phyloP scores from a whole-genome alignment of 2,329 filamentous ascomycete species.

The Keithomyces neogunnii region DNA sequence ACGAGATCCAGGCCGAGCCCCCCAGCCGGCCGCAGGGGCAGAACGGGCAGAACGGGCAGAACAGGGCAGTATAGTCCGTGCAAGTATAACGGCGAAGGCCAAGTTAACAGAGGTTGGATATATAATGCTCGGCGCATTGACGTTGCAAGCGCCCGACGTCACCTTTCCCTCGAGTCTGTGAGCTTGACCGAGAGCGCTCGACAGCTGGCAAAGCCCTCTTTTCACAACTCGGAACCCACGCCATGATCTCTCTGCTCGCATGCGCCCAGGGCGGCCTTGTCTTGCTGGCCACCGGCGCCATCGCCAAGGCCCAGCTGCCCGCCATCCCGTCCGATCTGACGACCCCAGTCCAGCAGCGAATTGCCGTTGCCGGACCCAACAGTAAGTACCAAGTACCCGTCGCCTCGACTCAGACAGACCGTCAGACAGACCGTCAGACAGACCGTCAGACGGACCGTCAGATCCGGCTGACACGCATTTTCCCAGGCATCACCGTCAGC shows the following conservation, averaged over 20 bases:
- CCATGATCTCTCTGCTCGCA: not conserved
- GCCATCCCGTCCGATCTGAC: slow-evolving; percentile 38
- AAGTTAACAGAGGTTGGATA: too few species aligned
- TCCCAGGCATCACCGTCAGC: slow-evolving; percentile 39
- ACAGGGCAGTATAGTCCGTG: too few species aligned
- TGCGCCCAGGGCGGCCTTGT: not conserved
- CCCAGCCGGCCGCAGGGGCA: not conserved
- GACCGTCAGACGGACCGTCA: too few species aligned
- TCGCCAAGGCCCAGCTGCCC: slow-evolving; percentile 28
- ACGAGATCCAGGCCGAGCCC: not conserved
- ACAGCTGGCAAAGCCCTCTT: too few species aligned
- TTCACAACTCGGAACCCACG: not conserved
- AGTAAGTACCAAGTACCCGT: slow-evolving; percentile 23
- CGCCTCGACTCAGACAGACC: too few species aligned
- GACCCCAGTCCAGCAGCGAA: slow-evolving; percentile 45
- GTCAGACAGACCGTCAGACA: too few species aligned
- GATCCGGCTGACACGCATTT: not conserved
- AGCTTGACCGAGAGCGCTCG: too few species aligned
- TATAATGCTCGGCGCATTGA: too few species aligned
- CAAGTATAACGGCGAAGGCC: too few species aligned
- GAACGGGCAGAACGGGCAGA: too few species aligned
- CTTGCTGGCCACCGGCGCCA: slow-evolving; percentile 2
- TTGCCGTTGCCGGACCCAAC: slow-evolving; percentile 40
- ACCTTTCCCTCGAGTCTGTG: too few species aligned
- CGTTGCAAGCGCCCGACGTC: too few species aligned